Percentiles rank a stretch among this genome's conserved stretches.
These are phyloP conservation scores for Pestalotiopsis sp. DNA, from an alignment of 2,329 filamentous ascomycete species.

Conservation along the genomic window DNA sequence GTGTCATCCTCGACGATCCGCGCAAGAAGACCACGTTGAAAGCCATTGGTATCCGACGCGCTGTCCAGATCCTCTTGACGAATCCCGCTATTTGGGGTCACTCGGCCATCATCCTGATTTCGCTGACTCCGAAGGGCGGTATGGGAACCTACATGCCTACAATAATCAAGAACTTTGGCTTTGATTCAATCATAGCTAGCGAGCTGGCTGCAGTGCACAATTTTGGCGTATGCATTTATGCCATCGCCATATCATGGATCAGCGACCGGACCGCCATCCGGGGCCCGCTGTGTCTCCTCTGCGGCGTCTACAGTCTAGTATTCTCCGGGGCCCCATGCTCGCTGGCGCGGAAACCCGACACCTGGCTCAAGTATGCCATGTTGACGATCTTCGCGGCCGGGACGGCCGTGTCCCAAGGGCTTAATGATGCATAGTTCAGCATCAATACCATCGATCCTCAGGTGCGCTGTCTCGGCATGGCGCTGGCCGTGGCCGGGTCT, in stretches of 20 bases:
- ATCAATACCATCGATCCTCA: background rate
- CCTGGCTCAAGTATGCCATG: background rate
- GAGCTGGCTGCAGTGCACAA: background rate
- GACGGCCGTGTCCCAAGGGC: background rate
- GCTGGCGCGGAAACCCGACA: background rate
- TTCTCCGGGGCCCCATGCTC: background rate
- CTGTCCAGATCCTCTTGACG: background rate
- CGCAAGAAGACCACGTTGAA: background rate
- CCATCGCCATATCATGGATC: background rate
- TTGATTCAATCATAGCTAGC: background rate
- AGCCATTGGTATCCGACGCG: background rate
- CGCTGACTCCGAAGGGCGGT: background rate
- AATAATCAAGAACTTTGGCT: conserved; percentile 2
- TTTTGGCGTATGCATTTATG: background rate
- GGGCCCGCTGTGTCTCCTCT: background rate
- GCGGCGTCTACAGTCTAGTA: background rate
- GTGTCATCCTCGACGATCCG: background rate
- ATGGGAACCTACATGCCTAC: background rate
- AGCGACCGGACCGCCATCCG: background rate
- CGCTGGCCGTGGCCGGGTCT: background rate
- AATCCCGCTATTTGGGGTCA: background rate
- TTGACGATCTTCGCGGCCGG: background rate
- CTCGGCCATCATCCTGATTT: background rate
- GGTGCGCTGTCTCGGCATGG: background rate
- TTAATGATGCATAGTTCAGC: conserved; percentile 5